Evolutionary conservation across 2,329 filamentous ascomycete genomes (phyloP), one percentile per base, ranked within the genome.

Genomic region (Pyricularia grisea): DNA sequence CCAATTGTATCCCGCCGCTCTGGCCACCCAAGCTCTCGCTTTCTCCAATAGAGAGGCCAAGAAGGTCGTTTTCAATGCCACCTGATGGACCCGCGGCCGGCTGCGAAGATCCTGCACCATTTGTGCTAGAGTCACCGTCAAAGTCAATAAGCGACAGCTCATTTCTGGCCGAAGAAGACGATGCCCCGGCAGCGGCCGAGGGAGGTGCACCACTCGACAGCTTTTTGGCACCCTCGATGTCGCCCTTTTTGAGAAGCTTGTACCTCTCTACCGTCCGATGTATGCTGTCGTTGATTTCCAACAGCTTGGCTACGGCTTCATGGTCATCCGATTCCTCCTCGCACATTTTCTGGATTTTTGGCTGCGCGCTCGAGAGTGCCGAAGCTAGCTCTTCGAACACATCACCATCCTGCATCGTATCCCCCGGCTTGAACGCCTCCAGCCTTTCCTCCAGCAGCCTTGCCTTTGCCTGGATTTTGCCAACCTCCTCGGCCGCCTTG

Each of bases 271-370:
- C 92, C 1, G 95, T 99, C 71, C 94, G 89, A 77, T 98, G 92
- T 86, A 99, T 99, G 80, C 94, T 97, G 79, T 99, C 95, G 77
- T 99, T 99, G 76, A 99, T 98, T 77, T 98, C 93, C 69, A 99
- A 86, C 12, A 99, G 84, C 79, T 97, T 97, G 63, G 93, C 92
- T 6, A 99, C 95, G 5, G 95, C 95, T 81, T 97, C 95, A 71
- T 93, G 90, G 76, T 99, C 95, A 71, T 98, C 94, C 12, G 94
- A 97, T 77, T 99, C 95, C 79, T 99, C 95, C 79, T 98, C 94
- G 76, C 94, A 98, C 94, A 99, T 99, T 81, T 93, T 97, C 78
- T 98, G 94, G 72, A 99, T 98, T 82, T 99, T 99, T 10, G 95
- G 95, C 75, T 99, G 95, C 2, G 95, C 95, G 76, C 91, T 97